These are phyloP conservation scores for Ascochyta pisi DNA, from an alignment of 2,329 filamentous ascomycete species.

Conservation along the genomic window DNA sequence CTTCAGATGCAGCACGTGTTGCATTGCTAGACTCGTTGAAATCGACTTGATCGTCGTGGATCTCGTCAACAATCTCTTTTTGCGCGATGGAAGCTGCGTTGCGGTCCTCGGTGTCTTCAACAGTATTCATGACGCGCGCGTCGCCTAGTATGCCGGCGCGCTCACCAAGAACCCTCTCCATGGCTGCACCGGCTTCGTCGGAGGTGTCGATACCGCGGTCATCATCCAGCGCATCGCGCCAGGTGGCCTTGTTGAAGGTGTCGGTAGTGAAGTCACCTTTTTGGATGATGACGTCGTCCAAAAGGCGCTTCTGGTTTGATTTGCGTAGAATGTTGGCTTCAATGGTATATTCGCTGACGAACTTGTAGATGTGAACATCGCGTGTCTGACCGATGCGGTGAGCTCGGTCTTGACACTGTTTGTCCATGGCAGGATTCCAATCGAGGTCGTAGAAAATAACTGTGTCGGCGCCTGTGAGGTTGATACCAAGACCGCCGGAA, in stretches of 20 bases:
- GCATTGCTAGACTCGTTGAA: conserved; percentile 43
- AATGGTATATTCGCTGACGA: conserved; percentile 72
- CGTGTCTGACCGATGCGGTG: conserved; percentile 97
- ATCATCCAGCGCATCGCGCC: conserved; percentile 70
- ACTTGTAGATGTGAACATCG: conserved; percentile 93
- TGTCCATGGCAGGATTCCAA: conserved; percentile 99
- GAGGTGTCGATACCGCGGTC: conserved; percentile 48
- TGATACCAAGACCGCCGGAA: conserved; percentile 94
- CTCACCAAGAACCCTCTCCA: conserved; percentile 82
- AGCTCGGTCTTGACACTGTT: conserved; percentile 96
- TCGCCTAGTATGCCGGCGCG: conserved; percentile 63
- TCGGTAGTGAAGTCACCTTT: conserved; percentile 98
- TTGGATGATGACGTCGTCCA: conserved; percentile 98
- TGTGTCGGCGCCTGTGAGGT: conserved; percentile 93
- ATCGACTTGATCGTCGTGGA: conserved; percentile 53
- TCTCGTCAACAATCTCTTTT: conserved; percentile 77
- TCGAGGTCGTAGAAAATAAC: conserved; percentile 99
- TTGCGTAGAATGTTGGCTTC: conserved; percentile 98
- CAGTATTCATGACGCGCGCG: conserved; percentile 80
- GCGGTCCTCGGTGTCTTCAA: conserved; percentile 91
- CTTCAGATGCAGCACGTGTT: conserved; percentile 30
- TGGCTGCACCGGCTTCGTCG: conserved; percentile 78
- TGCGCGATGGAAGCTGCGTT: conserved; percentile 85
- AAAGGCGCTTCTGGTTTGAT: conserved; percentile 94
- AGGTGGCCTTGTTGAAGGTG: conserved; percentile 81